Conservation (phyloP, 169 alveolate genomes). For the Cryptosporidium tyzzeri region DNA sequence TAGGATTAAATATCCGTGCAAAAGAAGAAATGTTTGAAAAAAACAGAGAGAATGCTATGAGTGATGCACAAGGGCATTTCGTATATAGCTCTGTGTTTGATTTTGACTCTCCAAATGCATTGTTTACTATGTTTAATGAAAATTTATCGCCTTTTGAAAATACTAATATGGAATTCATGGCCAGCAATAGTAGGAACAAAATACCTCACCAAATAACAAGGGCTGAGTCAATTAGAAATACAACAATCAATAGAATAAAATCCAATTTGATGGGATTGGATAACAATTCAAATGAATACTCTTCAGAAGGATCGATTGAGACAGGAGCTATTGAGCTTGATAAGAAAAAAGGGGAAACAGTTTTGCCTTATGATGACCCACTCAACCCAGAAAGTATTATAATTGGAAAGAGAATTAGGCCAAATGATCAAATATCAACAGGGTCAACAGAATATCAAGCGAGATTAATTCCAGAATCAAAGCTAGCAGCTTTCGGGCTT, state of each 20-base stretch:
- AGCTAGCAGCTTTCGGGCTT: background rate
- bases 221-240: slow-evolving; percentile 28
- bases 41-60: slow-evolving; percentile 5
- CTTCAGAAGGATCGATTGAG: slow-evolving; percentile 45
- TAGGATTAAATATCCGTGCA: slow-evolving; percentile 66
- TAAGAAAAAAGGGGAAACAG: background rate
- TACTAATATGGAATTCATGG: background rate
- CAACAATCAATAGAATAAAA: slow-evolving; percentile 35
- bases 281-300: slow-evolving; percentile 12
- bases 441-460: slow-evolving; percentile 19
- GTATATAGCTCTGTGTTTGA: slow-evolving; percentile 56
- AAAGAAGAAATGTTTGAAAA: slow-evolving; percentile 57
- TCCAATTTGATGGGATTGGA: background rate
- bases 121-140: slow-evolving; percentile 14
- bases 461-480: background rate
- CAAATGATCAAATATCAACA: slow-evolving; percentile 58
- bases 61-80: background rate
- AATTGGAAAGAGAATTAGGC: slow-evolving; percentile 21
- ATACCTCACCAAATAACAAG: slow-evolving; percentile 70
- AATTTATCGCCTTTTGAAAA: slow-evolving; percentile 4
- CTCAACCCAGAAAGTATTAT: slow-evolving; percentile 47
- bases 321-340: background rate
- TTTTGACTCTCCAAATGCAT: slow-evolving; percentile 47
- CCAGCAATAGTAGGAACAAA: background rate
- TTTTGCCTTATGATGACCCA: background rate